Base-by-base conservation (phyloP, 441 rosid genomes). In the Eugenia klotzschiana region DNA sequence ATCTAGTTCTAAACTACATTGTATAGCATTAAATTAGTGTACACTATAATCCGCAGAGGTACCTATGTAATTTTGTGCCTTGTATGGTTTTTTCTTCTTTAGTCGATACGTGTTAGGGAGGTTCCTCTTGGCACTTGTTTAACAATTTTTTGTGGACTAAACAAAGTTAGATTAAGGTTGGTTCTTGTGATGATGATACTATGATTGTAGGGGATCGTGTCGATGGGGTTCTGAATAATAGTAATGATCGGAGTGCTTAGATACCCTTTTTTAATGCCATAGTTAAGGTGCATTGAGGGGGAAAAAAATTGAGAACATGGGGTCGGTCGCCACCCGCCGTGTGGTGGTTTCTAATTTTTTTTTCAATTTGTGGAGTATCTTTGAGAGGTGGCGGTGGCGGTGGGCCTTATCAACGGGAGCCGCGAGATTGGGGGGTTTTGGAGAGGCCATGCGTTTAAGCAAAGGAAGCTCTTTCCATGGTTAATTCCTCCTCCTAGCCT, bases 341-440 rank as follows among this genome's bases (percentile, higher is more conserved):
- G 83, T 81, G 83, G 55, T 27, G 51, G 83, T 64, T 60, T 81
- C 40, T 51, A 25, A 3, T 12, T 56, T 40, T 22, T 8, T 81
- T 54, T 22, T 16, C 27, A 52, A 53, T 53, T 37, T 33, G 2
- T 37, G 25, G 77, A 69, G 46, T 20, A 37, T 69, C 77, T 37
- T 69, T 37, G 49, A 1, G 52, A 80, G 88, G 87, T 84, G 85
- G 82, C 83, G 86, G 83, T 3, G 50, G 14, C 50, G 8, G 69
- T 84, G 88, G 89, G 89, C 1, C 88, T 91, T 82, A 82, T 86
- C 83, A 85, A 89, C 89, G 86, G 85, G 91, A 83, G 86, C 85
- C 85, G 80, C 80, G 88, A 79, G 87, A 74, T 56, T 85, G 82
- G 84, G 84, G 86, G 88, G 86, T 87, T 80, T 14, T 83, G 74